A percentile compares a stretch with the other conserved stretches of the same genome.
These are phyloP conservation scores for Oxyria digyna DNA, from an alignment of 148 eudicot species.

Conservation along the genomic window DNA sequence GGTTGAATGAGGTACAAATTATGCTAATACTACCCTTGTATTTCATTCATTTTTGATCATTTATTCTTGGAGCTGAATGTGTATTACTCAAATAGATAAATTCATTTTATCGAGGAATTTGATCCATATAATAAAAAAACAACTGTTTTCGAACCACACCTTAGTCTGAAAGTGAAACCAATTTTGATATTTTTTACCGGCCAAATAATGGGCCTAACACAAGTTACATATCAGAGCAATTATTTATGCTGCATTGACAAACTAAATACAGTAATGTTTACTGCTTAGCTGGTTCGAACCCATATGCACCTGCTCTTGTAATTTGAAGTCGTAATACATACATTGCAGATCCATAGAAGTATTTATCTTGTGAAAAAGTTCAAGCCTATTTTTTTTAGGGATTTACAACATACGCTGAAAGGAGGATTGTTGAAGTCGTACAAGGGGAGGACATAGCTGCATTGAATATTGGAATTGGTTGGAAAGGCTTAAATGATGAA, in stretches of 20 bases:
- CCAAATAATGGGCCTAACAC: neutral
- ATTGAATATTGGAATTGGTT: constrained; percentile 83
- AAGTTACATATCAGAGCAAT: neutral
- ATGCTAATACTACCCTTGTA: neutral
- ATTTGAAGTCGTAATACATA: neutral
- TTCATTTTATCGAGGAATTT: neutral
- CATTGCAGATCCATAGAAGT: neutral
- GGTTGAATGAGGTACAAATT: constrained; percentile 89
- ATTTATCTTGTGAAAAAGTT: neutral
- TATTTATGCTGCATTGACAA: neutral
- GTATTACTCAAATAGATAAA: neutral
- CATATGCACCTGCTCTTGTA: neutral
- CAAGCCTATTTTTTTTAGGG: constrained; percentile 37
- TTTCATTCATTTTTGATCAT: neutral
- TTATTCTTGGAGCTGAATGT: neutral
- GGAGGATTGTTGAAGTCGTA: constrained; percentile 95
- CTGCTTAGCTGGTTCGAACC: neutral
- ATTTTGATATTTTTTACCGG: neutral
- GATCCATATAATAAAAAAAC: neutral
- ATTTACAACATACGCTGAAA: constrained; percentile 91
- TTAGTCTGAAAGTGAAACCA: neutral
- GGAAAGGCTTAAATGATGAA: constrained; percentile 81
- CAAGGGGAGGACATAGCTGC: constrained; percentile 88
- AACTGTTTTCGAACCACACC: neutral
- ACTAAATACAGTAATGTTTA: neutral